Conservation (phyloP, 1,284 basidiomycete species). For the Ganoderma sinense region DNA sequence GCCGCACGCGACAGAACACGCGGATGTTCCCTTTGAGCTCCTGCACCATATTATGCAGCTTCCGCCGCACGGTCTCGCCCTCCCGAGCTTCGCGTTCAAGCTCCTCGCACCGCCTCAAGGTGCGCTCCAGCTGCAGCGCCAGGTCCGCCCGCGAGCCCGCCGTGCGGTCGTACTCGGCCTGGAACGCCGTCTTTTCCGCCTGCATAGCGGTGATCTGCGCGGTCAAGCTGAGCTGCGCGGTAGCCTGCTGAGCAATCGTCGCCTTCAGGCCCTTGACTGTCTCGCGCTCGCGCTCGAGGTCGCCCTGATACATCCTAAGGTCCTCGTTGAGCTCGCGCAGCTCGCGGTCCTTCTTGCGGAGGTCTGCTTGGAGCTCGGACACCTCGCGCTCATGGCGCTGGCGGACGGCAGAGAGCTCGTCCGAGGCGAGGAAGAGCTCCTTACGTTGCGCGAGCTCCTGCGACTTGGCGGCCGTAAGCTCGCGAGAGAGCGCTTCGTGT, state of each 20-base stretch:
- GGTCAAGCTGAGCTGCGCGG: slow-evolving; percentile 72
- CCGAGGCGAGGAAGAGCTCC: slow-evolving; percentile 66
- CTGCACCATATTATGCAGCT: slow-evolving; percentile 93
- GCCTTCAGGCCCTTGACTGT: slow-evolving; percentile 60
- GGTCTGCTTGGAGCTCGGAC: slow-evolving; percentile 65
- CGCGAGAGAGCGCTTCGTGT: slow-evolving; percentile 61
- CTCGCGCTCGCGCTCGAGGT: slow-evolving; percentile 67
- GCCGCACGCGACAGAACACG: slow-evolving; percentile 92
- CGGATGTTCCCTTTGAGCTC: slow-evolving; percentile 96
- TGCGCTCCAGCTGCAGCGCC: slow-evolving; percentile 56
- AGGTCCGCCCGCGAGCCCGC: slow-evolving; percentile 55
- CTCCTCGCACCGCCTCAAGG: slow-evolving; percentile 59
- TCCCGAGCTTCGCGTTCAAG: slow-evolving; percentile 74
- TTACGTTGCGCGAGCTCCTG: slow-evolving; percentile 70
- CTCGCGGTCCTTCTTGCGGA: slow-evolving; percentile 66
- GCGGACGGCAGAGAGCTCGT: slow-evolving; percentile 71
- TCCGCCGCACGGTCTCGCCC: slow-evolving; percentile 79
- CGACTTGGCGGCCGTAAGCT: slow-evolving; percentile 64
- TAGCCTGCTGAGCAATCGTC: slow-evolving; percentile 75
- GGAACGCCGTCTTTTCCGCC: slow-evolving; percentile 55
- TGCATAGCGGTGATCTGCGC: slow-evolving; percentile 75
- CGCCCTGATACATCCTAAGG: slow-evolving; percentile 56
- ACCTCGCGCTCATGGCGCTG: slow-evolving; percentile 66
- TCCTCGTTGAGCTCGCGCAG: slow-evolving; percentile 67
- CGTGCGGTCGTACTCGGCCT: slow-evolving; percentile 66